Percentiles rank a stretch among this genome's conserved stretches.
Conservation (phyloP, 257 asterid species). For the Voacanga thouarsii region DNA sequence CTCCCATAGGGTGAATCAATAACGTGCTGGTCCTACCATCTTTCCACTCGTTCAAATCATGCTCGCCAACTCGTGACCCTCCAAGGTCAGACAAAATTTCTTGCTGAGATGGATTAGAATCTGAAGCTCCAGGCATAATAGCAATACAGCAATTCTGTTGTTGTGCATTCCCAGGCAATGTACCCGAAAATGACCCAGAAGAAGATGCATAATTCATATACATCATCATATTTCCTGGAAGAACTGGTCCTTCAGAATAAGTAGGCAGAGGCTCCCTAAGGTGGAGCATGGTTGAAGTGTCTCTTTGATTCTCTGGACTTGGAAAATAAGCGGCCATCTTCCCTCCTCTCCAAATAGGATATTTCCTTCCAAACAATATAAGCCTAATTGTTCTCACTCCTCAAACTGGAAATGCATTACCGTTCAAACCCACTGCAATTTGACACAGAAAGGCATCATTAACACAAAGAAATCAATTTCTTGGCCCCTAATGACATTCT, state of each 20-base stretch:
- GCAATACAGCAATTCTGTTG: conserved; percentile 32
- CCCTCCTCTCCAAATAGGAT: conserved; percentile 3
- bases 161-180: conserved; percentile 37
- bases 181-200: conserved; percentile 42
- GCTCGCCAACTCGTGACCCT: conserved; percentile 35
- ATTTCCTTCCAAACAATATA: conserved; percentile 8
- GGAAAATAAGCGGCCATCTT: conserved; percentile 63
- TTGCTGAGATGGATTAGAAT: conserved; percentile 40
- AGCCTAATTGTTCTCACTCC: conserved; percentile 11
- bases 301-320: conserved; percentile 49
- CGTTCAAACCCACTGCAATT: conserved; percentile 10
- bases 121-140: conserved; percentile 35
- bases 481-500: background rate
- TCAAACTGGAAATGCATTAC: conserved; percentile 13
- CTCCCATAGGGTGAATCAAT: conserved; percentile 33
- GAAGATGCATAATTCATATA: conserved; percentile 61
- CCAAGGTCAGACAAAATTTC: conserved; percentile 47
- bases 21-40: conserved; percentile 42
- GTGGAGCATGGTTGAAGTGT: conserved; percentile 49
- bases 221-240: conserved; percentile 43
- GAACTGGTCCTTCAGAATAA: conserved; percentile 47
- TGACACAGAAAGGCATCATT: background rate
- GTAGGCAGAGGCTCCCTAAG: conserved; percentile 50
- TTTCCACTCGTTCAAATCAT: conserved; percentile 49
- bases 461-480: background rate